Evolutionary conservation across 345 rosid genomes (phyloP).

Genomic region (Chamaenerion angustifolium): DNA sequence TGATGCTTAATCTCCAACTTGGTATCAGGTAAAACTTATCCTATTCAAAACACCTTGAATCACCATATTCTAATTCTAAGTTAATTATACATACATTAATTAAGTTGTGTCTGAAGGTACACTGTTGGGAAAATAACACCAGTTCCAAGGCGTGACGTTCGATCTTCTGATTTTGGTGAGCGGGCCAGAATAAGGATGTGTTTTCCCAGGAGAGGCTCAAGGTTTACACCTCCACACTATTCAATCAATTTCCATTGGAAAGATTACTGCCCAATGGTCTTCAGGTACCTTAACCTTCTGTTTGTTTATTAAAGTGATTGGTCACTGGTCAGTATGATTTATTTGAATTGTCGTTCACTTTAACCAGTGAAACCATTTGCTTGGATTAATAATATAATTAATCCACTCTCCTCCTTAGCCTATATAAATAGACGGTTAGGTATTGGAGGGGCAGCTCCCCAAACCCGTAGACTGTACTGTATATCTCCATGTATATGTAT

Average conservation of each 20-base stretch:
- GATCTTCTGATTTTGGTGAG: slow-evolving; percentile 80
- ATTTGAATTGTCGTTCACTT: background rate
- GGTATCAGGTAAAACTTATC: slow-evolving; percentile 55
- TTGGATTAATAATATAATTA: too few relatives aligned
- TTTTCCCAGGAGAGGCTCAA: slow-evolving; percentile 79
- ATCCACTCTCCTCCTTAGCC: too few relatives aligned
- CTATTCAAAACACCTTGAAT: too few relatives aligned
- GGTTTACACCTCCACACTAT: slow-evolving; percentile 78
- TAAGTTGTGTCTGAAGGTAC: slow-evolving; percentile 15
- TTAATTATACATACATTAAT: too few relatives aligned
- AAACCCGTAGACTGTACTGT: too few relatives aligned
- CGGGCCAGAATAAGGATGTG: slow-evolving; percentile 90
- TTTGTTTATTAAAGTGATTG: background rate
- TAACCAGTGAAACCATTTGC: too few relatives aligned
- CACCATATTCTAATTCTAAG: too few relatives aligned
- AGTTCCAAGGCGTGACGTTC: slow-evolving; percentile 81
- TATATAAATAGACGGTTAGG: too few relatives aligned
- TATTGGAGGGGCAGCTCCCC: too few relatives aligned
- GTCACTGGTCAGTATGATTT: background rate
- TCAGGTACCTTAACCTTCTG: slow-evolving; percentile 39
- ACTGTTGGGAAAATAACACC: slow-evolving; percentile 97
- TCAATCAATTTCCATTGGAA: slow-evolving; percentile 87
- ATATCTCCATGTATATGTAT: too few relatives aligned
- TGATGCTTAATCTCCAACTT: slow-evolving; percentile 87
- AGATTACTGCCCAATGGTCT: slow-evolving; percentile 98